Percentiles rank a stretch among this genome's conserved stretches.
phyloP scores from a whole-genome alignment of 495 filamentous ascomycete species.

The Patellaria atrata region DNA sequence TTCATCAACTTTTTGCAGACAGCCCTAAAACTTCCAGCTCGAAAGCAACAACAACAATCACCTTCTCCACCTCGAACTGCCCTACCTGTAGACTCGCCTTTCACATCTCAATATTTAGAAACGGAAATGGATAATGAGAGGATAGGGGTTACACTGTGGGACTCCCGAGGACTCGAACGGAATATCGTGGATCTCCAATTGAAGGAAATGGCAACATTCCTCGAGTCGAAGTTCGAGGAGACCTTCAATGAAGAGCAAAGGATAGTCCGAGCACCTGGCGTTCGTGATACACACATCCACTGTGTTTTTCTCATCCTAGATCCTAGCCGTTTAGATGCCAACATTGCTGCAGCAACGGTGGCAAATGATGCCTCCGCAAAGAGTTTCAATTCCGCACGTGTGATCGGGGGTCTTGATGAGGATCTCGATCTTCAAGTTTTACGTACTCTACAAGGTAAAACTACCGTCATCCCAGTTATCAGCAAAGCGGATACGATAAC shows the following conservation, averaged over 20 bases:
- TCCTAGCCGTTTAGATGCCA: slow-evolving; percentile 70
- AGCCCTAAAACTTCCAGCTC: slow-evolving; percentile 57
- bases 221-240: slow-evolving; percentile 97
- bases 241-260: slow-evolving; percentile 97
- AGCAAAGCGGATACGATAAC: slow-evolving; percentile 97
- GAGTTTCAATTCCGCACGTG: slow-evolving; percentile 35
- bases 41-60: slow-evolving; percentile 43
- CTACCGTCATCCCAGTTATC: slow-evolving; percentile 89
- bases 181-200: slow-evolving; percentile 87
- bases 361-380: no score
- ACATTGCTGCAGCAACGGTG: slow-evolving; percentile 48
- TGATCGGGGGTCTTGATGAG: slow-evolving; percentile 65
- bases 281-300: slow-evolving; percentile 93
- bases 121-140: slow-evolving; percentile 89
- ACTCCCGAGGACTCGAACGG: slow-evolving; percentile 86
- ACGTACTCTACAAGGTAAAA: slow-evolving; percentile 80
- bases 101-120: slow-evolving; percentile 78
- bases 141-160: slow-evolving; percentile 88
- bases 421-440: slow-evolving; percentile 85
- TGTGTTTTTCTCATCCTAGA: slow-evolving; percentile 89
- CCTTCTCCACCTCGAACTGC: slow-evolving; percentile 24
- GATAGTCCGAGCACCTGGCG: slow-evolving; percentile 81
- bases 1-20: slow-evolving; percentile 92
- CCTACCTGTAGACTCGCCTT: slow-evolving; percentile 35
- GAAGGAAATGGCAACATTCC: slow-evolving; percentile 75